Evolutionary conservation across 768 basidiomycete genomes (phyloP).

Genomic region (Porphyrellus cyaneotinctus): DNA sequence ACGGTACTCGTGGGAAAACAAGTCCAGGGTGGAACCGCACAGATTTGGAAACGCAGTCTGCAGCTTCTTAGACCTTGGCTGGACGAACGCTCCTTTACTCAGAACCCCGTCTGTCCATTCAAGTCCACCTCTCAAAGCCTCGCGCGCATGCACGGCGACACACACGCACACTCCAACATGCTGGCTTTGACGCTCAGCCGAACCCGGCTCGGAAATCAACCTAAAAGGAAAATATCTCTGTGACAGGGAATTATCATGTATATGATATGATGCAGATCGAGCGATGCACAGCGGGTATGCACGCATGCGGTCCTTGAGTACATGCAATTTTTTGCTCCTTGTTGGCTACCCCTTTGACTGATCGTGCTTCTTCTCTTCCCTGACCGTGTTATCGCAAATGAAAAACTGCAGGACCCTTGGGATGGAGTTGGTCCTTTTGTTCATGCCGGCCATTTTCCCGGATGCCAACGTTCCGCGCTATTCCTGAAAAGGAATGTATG

Average conservation of each 20-base stretch:
- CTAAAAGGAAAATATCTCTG: neutral
- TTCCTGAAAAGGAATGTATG: conserved; percentile 1
- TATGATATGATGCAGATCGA: neutral
- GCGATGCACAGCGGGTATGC: neutral
- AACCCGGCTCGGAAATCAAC: too few species aligned
- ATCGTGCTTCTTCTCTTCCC: conserved; percentile 21
- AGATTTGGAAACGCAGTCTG: neutral
- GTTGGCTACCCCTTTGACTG: conserved; percentile 1
- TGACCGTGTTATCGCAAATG: conserved; percentile 14
- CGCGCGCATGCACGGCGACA: neutral
- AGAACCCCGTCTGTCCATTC: neutral
- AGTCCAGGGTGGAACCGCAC: too few species aligned
- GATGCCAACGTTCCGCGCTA: neutral
- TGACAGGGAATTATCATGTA: neutral
- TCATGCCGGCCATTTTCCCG: neutral
- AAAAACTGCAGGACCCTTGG: conserved; percentile 10
- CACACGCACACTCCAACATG: too few species aligned
- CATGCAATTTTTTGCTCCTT: neutral
- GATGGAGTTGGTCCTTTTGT: neutral
- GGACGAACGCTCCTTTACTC: too few species aligned
- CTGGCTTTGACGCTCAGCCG: neutral
- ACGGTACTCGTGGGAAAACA: too few species aligned
- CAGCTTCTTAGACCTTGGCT: neutral
- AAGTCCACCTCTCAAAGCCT: neutral
- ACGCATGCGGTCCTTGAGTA: neutral